Percentiles rank a stretch among this genome's conserved stretches.
Evolutionary conservation across 2,329 filamentous ascomycete species (phyloP).

Genomic region (Blastomyces emzantsi): DNA sequence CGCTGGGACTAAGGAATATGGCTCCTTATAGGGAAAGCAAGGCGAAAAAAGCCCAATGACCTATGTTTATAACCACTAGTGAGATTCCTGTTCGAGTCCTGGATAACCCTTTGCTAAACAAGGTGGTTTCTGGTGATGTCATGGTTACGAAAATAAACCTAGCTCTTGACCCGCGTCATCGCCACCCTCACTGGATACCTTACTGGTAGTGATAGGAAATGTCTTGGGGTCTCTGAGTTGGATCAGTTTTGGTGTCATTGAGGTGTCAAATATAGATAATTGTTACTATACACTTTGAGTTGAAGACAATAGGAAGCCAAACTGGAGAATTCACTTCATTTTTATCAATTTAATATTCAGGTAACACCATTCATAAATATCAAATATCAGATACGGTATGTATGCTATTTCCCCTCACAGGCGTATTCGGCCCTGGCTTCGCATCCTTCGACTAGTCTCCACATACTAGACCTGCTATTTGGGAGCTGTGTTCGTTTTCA

Average conservation of each 20-base stretch:
- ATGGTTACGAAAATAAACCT: constrained; percentile 4
- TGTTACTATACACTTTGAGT: neutral
- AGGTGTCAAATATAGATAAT: neutral
- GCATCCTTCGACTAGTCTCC: constrained; percentile 52
- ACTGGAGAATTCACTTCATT: neutral
- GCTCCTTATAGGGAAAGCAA: neutral
- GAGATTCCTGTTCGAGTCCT: neutral
- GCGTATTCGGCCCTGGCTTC: constrained; percentile 35
- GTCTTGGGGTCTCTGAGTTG: neutral
- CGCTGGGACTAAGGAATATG: neutral
- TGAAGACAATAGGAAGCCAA: neutral
- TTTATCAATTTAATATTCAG: neutral
- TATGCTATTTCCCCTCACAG: neutral
- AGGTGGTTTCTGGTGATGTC: neutral
- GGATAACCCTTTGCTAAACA: neutral
- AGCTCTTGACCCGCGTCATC: neutral
- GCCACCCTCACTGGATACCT: neutral
- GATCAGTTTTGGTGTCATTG: neutral
- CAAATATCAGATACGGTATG: neutral
- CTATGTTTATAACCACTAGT: neutral
- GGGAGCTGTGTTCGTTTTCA: constrained; percentile 46
- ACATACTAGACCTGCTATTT: constrained; percentile 43
- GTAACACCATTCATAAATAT: neutral
- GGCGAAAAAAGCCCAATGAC: neutral
- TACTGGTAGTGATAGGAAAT: neutral